A percentile compares a stretch with the other conserved stretches of the same genome.
phyloP scores from a whole-genome alignment of 2,329 filamentous ascomycete species.

The Xylaria sp. region DNA sequence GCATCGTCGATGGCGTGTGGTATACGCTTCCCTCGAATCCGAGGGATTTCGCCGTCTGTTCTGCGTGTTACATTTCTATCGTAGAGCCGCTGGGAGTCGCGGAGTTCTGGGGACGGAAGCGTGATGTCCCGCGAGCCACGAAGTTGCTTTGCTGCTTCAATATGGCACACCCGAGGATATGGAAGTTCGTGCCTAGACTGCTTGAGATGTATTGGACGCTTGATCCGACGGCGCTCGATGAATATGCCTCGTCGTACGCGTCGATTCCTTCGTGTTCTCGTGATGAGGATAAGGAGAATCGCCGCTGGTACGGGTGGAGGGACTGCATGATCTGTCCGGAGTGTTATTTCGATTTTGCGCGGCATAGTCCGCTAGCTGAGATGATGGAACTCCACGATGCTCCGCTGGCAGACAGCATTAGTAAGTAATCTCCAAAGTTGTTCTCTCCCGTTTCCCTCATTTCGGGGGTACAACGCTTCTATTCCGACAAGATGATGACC shows the following conservation, averaged over 20 bases:
- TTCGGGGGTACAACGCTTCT: not conserved
- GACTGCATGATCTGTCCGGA: conserved; percentile 51
- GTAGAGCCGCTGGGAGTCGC: conserved; percentile 47
- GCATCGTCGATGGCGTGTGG: conserved; percentile 48
- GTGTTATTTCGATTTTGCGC: conserved; percentile 50
- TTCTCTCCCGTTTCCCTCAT: not conserved
- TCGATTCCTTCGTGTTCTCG: conserved; percentile 45
- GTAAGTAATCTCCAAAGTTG: conserved; percentile 1
- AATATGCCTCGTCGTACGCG: conserved; percentile 47
- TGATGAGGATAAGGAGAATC: conserved; percentile 39
- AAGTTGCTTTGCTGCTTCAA: conserved; percentile 51
- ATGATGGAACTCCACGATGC: conserved; percentile 46
- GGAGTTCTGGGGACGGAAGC: conserved; percentile 46
- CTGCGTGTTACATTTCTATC: conserved; percentile 50
- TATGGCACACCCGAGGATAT: conserved; percentile 44
- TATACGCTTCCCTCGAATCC: conserved; percentile 50
- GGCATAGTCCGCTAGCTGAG: conserved; percentile 44
- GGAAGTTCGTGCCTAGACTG: conserved; percentile 38
- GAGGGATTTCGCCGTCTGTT: conserved; percentile 50
- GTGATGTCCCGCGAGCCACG: conserved; percentile 28
- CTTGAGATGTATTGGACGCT: conserved; percentile 47
- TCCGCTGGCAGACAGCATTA: conserved; percentile 28
- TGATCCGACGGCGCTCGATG: conserved; percentile 41
- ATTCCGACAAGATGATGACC: not conserved
- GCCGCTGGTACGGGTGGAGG: conserved; percentile 52